A percentile compares a stretch with the other conserved stretches of the same genome.
Conservation (phyloP, 345 rosid species). For the Camelina sativa region DNA sequence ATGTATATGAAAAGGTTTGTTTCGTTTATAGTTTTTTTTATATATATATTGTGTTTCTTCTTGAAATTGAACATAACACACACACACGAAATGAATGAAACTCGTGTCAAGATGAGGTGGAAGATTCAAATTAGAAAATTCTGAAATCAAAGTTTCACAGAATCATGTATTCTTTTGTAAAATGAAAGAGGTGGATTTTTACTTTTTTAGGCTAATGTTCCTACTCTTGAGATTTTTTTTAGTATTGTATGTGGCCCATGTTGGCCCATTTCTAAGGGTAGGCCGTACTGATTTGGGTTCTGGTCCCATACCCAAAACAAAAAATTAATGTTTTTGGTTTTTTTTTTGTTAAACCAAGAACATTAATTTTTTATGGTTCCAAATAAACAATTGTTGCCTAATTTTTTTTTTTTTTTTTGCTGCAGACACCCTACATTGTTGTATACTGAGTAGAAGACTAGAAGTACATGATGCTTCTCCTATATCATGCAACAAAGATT, state of each 20-base stretch:
- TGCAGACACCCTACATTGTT: background rate
- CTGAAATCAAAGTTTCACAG: too few relatives aligned
- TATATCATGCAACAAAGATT: background rate
- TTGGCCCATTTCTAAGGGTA: background rate
- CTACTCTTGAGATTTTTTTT: too few relatives aligned
- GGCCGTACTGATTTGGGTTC: background rate
- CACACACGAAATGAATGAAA: background rate
- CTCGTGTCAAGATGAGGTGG: background rate
- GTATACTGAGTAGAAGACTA: conserved; percentile 3
- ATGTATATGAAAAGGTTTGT: too few relatives aligned
- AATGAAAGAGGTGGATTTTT: background rate
- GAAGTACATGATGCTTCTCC: background rate
- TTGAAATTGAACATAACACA: too few relatives aligned
- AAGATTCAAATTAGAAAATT: background rate
- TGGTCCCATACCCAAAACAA: background rate
- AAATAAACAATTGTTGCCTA: too few relatives aligned
- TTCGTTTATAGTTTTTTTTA: too few relatives aligned
- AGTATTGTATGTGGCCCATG: background rate
- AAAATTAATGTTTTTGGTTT: too few relatives aligned
- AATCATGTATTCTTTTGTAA: too few relatives aligned
- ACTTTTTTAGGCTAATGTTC: background rate
- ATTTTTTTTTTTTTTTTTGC: too few relatives aligned
- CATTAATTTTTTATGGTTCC: too few relatives aligned
- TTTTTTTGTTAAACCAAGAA: too few relatives aligned
- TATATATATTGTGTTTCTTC: too few relatives aligned